Base-by-base conservation (phyloP, 805 yeast genomes). In the Cyberlindnera saturnus region DNA sequence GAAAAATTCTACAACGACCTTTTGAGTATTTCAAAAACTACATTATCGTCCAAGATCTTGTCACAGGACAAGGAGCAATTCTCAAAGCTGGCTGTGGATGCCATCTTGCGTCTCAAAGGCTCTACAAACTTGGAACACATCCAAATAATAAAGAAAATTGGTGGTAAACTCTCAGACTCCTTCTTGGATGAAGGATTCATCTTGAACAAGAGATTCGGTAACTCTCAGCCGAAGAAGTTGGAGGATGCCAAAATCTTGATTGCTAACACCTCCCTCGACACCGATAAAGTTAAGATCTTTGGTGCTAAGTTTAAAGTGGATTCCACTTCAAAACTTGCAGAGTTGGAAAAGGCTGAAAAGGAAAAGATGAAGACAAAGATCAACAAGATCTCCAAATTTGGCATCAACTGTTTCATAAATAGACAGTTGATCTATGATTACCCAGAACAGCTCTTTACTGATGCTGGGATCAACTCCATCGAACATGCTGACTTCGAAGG, bases 401-500 rank as follows among this genome's bases (percentile, higher is more conserved):
- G 86, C 43, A 81, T 87, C 60, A 86, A 87, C 64, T 81, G 91
- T 56, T 93, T 93, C 63, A 89, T 93, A 55, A 93, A 93, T 71
- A 81, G 99, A 61, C 99, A 93, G 69, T 77, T 93, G 60, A 93
- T 93, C 60, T 93, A 93, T 67, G 97, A 93, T 70, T 93, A 91
- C 77, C 99, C 99, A 20, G 99, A 93, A 68, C 96, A 87, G 66
- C 73, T 93, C 53, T 86, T 93, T 59, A 76, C 95, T 6, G 99
- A 91, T 54, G 67, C 88, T 35, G 79, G 81, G 42, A 86, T 93
- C 56, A 90, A 87, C 65, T 81, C 96, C 18, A 88, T 93, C 50
- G 99, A 93, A 66, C 99, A 93, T 62, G 98, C 99, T 14, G 99
- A 93, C 65, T 93, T 93, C 57, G 98, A 87, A 59, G 99, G 98